These are phyloP conservation scores for Incumbomyces delicatus DNA, from an alignment of 2,329 filamentous ascomycete genomes.

Conservation along the genomic window DNA sequence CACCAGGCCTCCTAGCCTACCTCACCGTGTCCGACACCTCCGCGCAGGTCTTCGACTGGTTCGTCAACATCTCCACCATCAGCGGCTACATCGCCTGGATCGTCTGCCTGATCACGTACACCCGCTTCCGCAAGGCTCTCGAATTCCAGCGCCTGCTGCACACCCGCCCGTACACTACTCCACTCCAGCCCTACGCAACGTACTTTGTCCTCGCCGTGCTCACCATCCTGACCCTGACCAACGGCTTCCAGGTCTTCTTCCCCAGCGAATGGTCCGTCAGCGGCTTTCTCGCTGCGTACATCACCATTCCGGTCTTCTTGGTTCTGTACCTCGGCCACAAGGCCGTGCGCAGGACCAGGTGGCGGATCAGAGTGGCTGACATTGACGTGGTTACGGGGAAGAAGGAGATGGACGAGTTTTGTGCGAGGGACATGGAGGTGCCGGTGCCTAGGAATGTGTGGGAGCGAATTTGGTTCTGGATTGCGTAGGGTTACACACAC, in stretches of 20 bases:
- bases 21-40: constrained; percentile 21
- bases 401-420: constrained; percentile 10
- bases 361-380: constrained; percentile 27
- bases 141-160: constrained; percentile 30
- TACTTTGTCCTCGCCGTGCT: constrained; percentile 59
- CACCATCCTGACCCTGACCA: constrained; percentile 54
- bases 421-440: constrained; percentile 5
- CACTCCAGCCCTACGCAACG: constrained; percentile 32
- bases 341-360: constrained; percentile 29
- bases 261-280: constrained; percentile 47
- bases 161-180: constrained; percentile 36
- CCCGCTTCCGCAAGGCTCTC: constrained; percentile 37
- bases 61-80: constrained; percentile 38
- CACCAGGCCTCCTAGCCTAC: constrained; percentile 44
- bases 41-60: constrained; percentile 36
- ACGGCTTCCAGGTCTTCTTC: constrained; percentile 61
- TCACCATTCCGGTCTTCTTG: constrained; percentile 51
- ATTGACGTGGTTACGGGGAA: constrained; percentile 31
- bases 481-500: no score
- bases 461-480: constrained; percentile 12
- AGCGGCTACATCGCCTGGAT: constrained; percentile 42
- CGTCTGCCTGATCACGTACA: constrained; percentile 37
- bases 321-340: constrained; percentile 43
- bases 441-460: constrained; percentile 8
- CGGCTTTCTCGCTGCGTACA: constrained; percentile 51